Conservation (phyloP, 2,329 filamentous ascomycete species). For the Pseudogymnoascus sp. region DNA sequence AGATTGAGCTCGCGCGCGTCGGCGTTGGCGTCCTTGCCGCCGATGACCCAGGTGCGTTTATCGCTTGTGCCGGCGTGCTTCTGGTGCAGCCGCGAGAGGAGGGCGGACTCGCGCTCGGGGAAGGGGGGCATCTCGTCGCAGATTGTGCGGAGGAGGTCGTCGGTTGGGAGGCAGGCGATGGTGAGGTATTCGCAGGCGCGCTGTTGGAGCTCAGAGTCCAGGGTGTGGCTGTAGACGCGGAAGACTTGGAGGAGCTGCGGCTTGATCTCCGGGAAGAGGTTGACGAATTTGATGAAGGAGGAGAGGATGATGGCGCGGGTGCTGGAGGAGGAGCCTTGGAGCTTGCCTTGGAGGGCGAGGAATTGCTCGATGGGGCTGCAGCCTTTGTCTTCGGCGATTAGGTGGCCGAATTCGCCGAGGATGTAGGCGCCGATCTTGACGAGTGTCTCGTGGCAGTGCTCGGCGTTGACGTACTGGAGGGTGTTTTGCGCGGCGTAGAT, state of each 20-base stretch:
- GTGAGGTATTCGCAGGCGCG: conserved; percentile 90
- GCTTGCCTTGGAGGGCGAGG: conserved; percentile 81
- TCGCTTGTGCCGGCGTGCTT: conserved; percentile 90
- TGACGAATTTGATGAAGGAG: conserved; percentile 95
- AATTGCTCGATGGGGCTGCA: conserved; percentile 98
- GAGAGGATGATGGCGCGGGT: conserved; percentile 92
- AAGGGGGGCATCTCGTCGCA: conserved; percentile 99
- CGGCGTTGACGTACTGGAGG: conserved; percentile 81
- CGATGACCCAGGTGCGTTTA: conserved; percentile 95
- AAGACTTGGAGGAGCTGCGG: conserved; percentile 88
- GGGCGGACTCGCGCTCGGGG: conserved; percentile 83
- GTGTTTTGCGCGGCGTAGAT: conserved; percentile 93
- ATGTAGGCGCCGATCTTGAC: conserved; percentile 98
- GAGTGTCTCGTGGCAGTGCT: conserved; percentile 91
- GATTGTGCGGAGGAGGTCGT: conserved; percentile 85
- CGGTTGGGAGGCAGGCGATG: conserved; percentile 74
- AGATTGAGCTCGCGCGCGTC: conserved; percentile 73
- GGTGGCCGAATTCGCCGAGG: conserved; percentile 90
- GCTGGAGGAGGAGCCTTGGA: conserved; percentile 77
- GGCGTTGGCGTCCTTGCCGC: conserved; percentile 85
- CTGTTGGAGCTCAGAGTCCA: conserved; percentile 94
- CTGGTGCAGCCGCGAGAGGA: conserved; percentile 86
- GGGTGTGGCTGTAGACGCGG: conserved; percentile 81
- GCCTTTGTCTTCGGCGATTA: conserved; percentile 84
- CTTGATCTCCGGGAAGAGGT: conserved; percentile 97